Base-by-base conservation (phyloP, 768 basidiomycete species). In the Trametes coccinea region DNA sequence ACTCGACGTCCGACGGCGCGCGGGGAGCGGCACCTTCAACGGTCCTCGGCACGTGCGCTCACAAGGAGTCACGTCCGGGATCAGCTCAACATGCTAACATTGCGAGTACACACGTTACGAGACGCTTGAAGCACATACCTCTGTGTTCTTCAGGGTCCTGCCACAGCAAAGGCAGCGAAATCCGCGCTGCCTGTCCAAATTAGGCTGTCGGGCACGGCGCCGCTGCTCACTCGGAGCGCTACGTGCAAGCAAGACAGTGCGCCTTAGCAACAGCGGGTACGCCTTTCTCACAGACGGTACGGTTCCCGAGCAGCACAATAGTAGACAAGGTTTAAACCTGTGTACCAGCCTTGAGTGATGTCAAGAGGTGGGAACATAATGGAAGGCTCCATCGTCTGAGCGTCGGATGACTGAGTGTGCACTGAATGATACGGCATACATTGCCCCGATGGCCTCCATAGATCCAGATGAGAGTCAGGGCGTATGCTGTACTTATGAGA, bases 51-150 rank as follows among this genome's bases (percentile, higher is more conserved):
- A 64, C 62, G 62, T 64, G 62, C 58, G 49, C 51, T 31, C 9
- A 29, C 29, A 13, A 43, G 53, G 62, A 63, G 62, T 63, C 62
- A 64, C 55, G 62, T 58, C 53, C 27, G 60, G 52, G 8, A 52
- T 56, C 16, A 54, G 37, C 45, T 46, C 13, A 11, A 47, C n/a
- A 39, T 59, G 43, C 39, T 44, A 56, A 50, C 47, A 45, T 31
- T 27, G 53, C 48, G 37, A 59, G 39, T 47, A 22, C 6, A 11
- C 5, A 45, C 22, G 14, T 29, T 47, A 30, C 5, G 37, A 55
- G 17, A 44, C 16, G 29, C 4, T 56, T 29, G 57, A 59, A 57
- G 52, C 53, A 63, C 52, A 41, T 50, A 60, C 51, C 43, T 55
- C 48, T 44, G 44, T 52, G 34, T 37, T 10, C 13, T 16, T 3